A percentile compares a stretch with the other conserved stretches of the same genome.
Evolutionary conservation across 768 basidiomycete species (phyloP).

Genomic region (Coprinopsis cinerea): DNA sequence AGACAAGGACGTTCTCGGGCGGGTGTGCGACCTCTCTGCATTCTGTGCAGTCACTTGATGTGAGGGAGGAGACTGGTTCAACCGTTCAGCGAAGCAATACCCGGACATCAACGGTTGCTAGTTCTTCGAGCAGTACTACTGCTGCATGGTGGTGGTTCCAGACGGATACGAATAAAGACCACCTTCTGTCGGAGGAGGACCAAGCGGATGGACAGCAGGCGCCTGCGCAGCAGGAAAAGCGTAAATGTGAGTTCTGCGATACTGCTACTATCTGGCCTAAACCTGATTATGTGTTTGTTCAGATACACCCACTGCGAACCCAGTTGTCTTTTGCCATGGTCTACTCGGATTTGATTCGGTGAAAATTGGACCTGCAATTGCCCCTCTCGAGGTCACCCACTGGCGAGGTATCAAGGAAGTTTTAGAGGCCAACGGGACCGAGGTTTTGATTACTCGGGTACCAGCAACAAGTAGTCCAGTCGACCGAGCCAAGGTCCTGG

Average conservation of each 20-base stretch:
- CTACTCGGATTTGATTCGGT: conserved; percentile 86
- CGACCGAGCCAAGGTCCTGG: conserved; percentile 88
- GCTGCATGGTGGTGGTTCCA: conserved; percentile 48
- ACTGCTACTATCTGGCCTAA: not conserved
- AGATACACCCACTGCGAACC: conserved; percentile 79
- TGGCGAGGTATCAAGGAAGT: conserved; percentile 97
- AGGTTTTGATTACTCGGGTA: conserved; percentile 90
- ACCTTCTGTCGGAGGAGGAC: conserved; percentile 50
- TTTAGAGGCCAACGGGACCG: conserved; percentile 78
- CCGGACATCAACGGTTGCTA: conserved; percentile 9
- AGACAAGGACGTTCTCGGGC: conserved; percentile 16
- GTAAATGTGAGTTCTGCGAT: conserved; percentile 50
- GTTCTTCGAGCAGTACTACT: conserved; percentile 13
- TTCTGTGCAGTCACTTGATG: too few species aligned
- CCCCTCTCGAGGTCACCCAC: conserved; percentile 82
- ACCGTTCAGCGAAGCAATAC: conserved; percentile 8
- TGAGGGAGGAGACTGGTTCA: not conserved
- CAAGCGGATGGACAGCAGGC: conserved; percentile 34
- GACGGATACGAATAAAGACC: conserved; percentile 30
- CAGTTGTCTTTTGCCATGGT: conserved; percentile 94
- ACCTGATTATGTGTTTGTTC: conserved; percentile 8
- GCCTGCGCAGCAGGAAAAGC: conserved; percentile 35
- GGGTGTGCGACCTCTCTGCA: too few species aligned
- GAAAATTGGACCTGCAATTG: conserved; percentile 69
- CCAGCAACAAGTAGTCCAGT: conserved; percentile 87